Conservation (phyloP, 306 rosid species). For the Cucumis melo region DNA sequence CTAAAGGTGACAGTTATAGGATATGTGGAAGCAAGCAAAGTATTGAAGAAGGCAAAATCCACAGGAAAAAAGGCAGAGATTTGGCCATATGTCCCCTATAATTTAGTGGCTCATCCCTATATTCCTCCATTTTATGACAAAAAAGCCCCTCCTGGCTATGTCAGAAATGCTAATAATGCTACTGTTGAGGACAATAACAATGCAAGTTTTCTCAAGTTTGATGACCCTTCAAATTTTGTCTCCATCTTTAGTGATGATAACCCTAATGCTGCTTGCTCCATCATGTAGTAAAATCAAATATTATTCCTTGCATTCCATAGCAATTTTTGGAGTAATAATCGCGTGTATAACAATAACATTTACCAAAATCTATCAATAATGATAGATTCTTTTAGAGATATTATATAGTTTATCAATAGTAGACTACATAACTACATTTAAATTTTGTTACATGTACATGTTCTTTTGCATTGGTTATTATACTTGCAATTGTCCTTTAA, state of each 20-base stretch:
- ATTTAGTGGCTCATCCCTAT: constrained; percentile 71
- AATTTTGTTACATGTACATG: no score
- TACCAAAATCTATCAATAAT: no score
- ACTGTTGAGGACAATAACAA: no score
- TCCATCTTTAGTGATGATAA: constrained; percentile 94
- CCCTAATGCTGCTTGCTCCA: constrained; percentile 77
- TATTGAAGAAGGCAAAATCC: constrained; percentile 83
- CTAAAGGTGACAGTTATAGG: constrained; percentile 86
- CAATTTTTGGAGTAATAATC: no score
- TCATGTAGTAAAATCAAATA: constrained; percentile 29
- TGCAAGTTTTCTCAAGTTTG: constrained; percentile 21
- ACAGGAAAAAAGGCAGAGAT: constrained; percentile 87
- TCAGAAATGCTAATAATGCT: constrained; percentile 27
- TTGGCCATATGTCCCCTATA: constrained; percentile 95
- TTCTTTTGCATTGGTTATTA: no score
- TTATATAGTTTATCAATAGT: no score
- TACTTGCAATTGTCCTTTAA: no score
- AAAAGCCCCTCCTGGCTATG: constrained; percentile 94
- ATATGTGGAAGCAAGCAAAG: constrained; percentile 76
- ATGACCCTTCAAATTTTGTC: constrained; percentile 43
- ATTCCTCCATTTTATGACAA: constrained; percentile 74
- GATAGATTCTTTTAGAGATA: no score
- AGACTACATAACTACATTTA: no score
- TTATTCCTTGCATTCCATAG: no score
- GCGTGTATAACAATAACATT: no score